Conservation (phyloP, 257 asterid genomes). For the Solanum commersonii region DNA sequence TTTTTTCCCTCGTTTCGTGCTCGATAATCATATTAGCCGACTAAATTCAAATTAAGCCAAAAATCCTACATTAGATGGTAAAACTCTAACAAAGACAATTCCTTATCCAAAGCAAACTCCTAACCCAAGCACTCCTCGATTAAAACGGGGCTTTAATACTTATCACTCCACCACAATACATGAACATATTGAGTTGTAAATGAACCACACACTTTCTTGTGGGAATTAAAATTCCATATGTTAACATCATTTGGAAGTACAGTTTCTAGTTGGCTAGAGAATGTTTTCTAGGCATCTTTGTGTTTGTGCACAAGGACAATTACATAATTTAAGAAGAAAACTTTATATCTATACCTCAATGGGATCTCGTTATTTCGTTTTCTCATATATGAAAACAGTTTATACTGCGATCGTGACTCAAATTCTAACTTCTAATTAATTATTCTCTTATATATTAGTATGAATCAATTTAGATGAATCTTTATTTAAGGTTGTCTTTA, state of each 20-base stretch:
- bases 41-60: no score
- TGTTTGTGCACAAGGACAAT: not conserved
- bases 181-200: not conserved
- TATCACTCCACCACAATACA: not conserved
- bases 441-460: not conserved
- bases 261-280: not conserved
- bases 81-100: no score
- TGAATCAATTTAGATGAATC: not conserved
- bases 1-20: fast-evolving
- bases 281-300: not conserved
- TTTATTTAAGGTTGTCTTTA: not conserved
- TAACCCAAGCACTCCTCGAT: no score
- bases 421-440: not conserved
- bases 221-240: not conserved
- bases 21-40: no score
- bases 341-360: not conserved
- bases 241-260: not conserved
- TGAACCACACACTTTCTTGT: not conserved
- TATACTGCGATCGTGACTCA: not conserved
- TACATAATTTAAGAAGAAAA: not conserved
- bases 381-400: not conserved
- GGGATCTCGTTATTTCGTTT: not conserved
- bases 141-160: no score
- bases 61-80: no score
- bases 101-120: no score